Evolutionary conservation across 306 rosid genomes (phyloP), one percentile per base, ranked within the genome.

Genomic region (Hylodesmum podocarpum): DNA sequence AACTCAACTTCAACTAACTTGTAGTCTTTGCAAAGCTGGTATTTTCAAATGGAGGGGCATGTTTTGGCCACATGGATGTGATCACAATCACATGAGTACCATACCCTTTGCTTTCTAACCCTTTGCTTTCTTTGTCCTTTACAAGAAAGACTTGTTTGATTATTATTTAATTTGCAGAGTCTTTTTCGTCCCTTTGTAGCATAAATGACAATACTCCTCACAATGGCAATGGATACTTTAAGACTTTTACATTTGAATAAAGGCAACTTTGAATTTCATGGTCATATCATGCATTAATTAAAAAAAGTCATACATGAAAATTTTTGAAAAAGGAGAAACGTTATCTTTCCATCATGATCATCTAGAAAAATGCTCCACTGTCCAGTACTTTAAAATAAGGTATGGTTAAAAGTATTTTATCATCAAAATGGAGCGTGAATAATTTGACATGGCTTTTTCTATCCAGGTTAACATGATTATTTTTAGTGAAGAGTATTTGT

Each of bases 161-260:
- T 59, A n/a, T 19, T 47, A 29, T 27, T 58, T 14, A 14, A 58
- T 15, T 66, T 49, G 31, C 31, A 54, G 3, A 58, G 59, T 72
- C 58, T 8, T 16, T 54, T 28, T 13, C 1, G 10, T 0, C 29
- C 49, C 11, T 62, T 79, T 61, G 36, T 39, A 62, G 51, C 70
- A 12, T 43, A 29, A 43, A 15, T 58, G 19, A 28, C 16, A 46
- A 1, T 46, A 43, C 51, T 27, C 8, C 21, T 39, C 15, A 21
- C 33, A 11, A 24, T 65, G 43, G 66, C 74, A 27, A 12, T 49
- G 33, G 39, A 40, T 64, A 36, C 78, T 71, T 82, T 70, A 50
- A 50, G 81, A 82, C 85, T 76, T 76, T 76, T 40, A 28, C 28
- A 19, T 46, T 66, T 3, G 71, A 54, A 66, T 8, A 75, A 69